phyloP scores from a whole-genome alignment of 345 rosid species.

The Populus nigra region DNA sequence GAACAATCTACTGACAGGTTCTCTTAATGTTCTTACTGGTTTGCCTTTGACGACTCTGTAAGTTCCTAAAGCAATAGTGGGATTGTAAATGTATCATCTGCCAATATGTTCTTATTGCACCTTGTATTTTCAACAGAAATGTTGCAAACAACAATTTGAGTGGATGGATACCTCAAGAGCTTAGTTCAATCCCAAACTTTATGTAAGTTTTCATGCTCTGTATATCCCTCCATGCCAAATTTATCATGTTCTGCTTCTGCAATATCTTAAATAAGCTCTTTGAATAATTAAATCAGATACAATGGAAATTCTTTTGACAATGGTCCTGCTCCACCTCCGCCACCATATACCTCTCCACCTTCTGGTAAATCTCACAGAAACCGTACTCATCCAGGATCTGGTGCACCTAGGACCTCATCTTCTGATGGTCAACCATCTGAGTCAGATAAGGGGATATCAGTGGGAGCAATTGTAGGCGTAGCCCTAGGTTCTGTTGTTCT shows the following conservation, averaged over 20 bases:
- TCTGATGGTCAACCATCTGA: constrained; percentile 41
- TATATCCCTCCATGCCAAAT: neutral
- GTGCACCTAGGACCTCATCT: constrained; percentile 29
- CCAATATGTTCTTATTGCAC: constrained; percentile 14
- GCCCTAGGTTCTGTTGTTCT: constrained; percentile 57
- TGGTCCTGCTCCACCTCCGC: constrained; percentile 72
- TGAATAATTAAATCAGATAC: constrained; percentile 52
- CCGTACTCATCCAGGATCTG: constrained; percentile 45
- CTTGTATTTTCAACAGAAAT: constrained; percentile 52
- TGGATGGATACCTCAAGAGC: constrained; percentile 88
- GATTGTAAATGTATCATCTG: neutral
- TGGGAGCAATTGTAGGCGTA: constrained; percentile 67
- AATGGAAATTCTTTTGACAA: constrained; percentile 84
- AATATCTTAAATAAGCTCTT: constrained; percentile 18
- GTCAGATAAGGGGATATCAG: constrained; percentile 51
- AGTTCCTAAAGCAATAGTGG: constrained; percentile 31
- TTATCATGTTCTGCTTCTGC: constrained; percentile 4
- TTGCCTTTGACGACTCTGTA: constrained; percentile 80
- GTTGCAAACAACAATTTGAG: constrained; percentile 84
- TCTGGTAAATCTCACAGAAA: constrained; percentile 50
- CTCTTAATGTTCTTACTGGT: constrained; percentile 56
- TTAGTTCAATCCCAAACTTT: constrained; percentile 59
- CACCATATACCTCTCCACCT: constrained; percentile 56
- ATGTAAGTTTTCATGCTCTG: constrained; percentile 49
- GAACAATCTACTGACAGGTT: constrained; percentile 86